These are phyloP conservation scores for Apiospora arundinis DNA, from an alignment of 2,329 filamentous ascomycete species.

Conservation along the genomic window DNA sequence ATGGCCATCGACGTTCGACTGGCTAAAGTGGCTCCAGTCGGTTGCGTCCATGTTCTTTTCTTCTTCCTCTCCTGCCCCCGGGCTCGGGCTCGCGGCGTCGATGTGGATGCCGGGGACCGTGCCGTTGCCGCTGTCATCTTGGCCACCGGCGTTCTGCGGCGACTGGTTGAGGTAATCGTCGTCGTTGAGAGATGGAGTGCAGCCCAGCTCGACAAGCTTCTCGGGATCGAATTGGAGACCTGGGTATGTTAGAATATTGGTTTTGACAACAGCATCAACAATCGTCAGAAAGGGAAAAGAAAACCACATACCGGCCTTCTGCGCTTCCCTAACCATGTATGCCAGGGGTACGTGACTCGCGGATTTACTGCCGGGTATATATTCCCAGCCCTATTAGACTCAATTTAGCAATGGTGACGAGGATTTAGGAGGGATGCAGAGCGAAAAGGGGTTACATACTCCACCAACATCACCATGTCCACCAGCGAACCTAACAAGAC, in stretches of 20 bases:
- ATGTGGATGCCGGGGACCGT: conserved; percentile 43
- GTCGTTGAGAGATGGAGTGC: conserved; percentile 51
- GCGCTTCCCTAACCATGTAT: conserved; percentile 73
- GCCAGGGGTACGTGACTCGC: conserved; percentile 72
- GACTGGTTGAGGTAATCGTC: conserved; percentile 31
- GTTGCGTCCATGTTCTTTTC: conserved; percentile 14
- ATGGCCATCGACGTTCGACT: conserved; percentile 21
- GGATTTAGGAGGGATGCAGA: not conserved
- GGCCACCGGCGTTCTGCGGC: conserved; percentile 20
- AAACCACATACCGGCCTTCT: conserved; percentile 54
- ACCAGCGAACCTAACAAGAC: conserved; percentile 64
- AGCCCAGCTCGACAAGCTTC: conserved; percentile 72
- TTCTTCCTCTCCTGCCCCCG: conserved; percentile 18
- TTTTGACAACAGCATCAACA: not conserved
- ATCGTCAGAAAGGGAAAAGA: not conserved
- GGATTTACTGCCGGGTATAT: conserved; percentile 61
- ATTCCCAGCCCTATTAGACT: conserved; percentile 63
- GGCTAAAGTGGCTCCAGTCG: conserved; percentile 30
- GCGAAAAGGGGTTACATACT: conserved; percentile 12
- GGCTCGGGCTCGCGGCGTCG: conserved; percentile 37
- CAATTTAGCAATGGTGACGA: not conserved
- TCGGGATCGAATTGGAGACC: conserved; percentile 71
- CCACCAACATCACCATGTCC: conserved; percentile 82
- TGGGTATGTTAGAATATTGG: not conserved
- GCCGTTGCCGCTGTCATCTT: conserved; percentile 20